Evolutionary conservation across 2,329 filamentous ascomycete genomes (phyloP).

Genomic region (Acarospora socialis): DNA sequence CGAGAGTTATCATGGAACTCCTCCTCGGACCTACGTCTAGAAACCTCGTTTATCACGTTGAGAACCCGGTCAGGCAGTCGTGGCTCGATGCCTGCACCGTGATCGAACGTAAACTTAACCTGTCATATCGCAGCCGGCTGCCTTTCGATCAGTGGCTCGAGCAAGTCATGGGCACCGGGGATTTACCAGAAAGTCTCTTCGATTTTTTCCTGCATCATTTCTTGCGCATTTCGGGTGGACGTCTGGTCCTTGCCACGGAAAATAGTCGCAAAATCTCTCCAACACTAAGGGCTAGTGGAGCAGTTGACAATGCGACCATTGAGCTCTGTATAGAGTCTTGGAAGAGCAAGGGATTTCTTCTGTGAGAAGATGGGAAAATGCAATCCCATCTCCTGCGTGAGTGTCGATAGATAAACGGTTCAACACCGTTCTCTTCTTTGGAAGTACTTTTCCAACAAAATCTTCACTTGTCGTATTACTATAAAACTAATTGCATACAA

Average conservation of each 20-base stretch:
- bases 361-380: too few species aligned
- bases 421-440: too few species aligned
- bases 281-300: too few species aligned
- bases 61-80: constrained; percentile 9
- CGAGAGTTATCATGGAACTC: constrained; percentile 4
- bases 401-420: too few species aligned
- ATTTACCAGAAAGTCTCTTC: constrained; percentile 1
- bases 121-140: background rate
- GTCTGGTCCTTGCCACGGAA: constrained; percentile 1
- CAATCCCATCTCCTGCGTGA: too few species aligned
- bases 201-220: constrained; percentile 7
- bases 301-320: too few species aligned
- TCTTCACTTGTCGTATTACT: too few species aligned
- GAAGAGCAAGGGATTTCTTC: too few species aligned
- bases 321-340: too few species aligned
- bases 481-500: too few species aligned
- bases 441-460: too few species aligned
- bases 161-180: constrained; percentile 2
- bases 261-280: background rate
- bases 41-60: constrained; percentile 9
- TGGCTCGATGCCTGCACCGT: constrained; percentile 6
- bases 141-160: constrained; percentile 8
- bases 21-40: background rate
- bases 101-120: constrained; percentile 2
- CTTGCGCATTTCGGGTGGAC: constrained; percentile 6